Evolutionary conservation across 805 yeast species (phyloP), one percentile per base, ranked within the genome.

Genomic region (Ogataea ramenticola): DNA sequence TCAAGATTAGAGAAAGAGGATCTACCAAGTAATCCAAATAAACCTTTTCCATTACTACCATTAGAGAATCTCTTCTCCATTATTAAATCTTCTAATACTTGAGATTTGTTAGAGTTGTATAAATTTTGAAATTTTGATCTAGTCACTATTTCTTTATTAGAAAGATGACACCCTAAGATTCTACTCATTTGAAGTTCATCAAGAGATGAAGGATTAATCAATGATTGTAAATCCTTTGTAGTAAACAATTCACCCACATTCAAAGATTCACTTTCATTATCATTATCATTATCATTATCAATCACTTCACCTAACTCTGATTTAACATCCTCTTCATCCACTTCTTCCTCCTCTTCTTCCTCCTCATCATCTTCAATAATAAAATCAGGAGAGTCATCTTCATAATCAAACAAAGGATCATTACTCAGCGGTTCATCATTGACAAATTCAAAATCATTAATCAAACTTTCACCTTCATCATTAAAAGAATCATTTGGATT

Each of bases 401-500:
- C 33, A 17, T n/a, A 15, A 11, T 17, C 19, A 4, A 37, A 16
- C 7, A 26, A 6, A 6, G 14, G 30, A 27, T 38, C 39, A n/a
- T n/a, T n/a, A n/a, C n/a, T n/a, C n/a, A n/a, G n/a, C 37, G 3
- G 16, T 8, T 11, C 10, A 8, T 24, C 30, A 24, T 16, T 24
- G 6, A 4, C 27, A 35, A 10, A n/a, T 22, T 24, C 20, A 17
- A 16, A 19, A 2, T 41, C 41, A 21, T 33, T 39, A 29, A 55
- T 62, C 16, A 52, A 48, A 6, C 57, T 56, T 4, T 64, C 65
- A 35, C 6, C 66, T 64, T 35, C 55, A 59, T 19, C 12, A 30
- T 29, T 14, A 11, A 11, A 5, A 29, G 12, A 54, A 66, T 37
- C 68, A 70, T 10, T 51, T 49, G 6, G 66, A 64, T 36, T 54